Conservation (phyloP, 2,329 filamentous ascomycete species). For the Fusarium begoniae region DNA sequence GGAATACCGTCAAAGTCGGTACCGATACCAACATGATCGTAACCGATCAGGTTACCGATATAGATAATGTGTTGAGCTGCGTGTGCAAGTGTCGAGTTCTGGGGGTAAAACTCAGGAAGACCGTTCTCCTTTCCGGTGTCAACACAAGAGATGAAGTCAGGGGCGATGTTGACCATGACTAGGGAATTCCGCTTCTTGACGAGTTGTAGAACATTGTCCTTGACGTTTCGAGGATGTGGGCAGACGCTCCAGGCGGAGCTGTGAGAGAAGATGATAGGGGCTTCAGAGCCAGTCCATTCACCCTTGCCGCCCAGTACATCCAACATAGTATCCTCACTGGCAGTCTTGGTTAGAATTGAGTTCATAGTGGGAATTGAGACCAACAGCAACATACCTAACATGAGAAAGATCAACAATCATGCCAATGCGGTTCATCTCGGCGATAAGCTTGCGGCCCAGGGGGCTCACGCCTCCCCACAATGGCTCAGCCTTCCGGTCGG, state of each 20-base stretch:
- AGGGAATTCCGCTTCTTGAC: conserved; percentile 78
- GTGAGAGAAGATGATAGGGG: conserved; percentile 90
- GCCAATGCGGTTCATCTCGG: conserved; percentile 93
- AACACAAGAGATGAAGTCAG: conserved; percentile 82
- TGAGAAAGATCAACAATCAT: conserved; percentile 95
- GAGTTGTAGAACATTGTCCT: conserved; percentile 80
- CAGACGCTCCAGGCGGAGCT: conserved; percentile 83
- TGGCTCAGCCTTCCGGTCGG: conserved; percentile 61
- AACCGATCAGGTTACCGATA: conserved; percentile 85
- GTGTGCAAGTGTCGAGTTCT: conserved; percentile 77
- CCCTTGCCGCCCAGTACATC: conserved; percentile 76
- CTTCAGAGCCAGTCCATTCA: conserved; percentile 75
- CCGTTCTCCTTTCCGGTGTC: conserved; percentile 67
- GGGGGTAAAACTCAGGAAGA: conserved; percentile 72
- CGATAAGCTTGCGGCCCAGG: conserved; percentile 73
- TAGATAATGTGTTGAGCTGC: conserved; percentile 84
- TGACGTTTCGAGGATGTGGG: conserved; percentile 89
- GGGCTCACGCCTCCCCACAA: conserved; percentile 78
- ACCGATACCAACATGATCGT: conserved; percentile 86
- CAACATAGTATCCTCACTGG: conserved; percentile 81
- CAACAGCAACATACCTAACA: conserved; percentile 50
- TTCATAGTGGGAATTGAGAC: too few species aligned
- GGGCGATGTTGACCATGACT: conserved; percentile 91
- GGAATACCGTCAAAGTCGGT: conserved; percentile 88
- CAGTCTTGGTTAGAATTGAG: neutral